A percentile compares a stretch with the other conserved stretches of the same genome.
These are phyloP conservation scores for Malania oleifera DNA, from an alignment of 164 flowering plant genomes.

Conservation along the genomic window DNA sequence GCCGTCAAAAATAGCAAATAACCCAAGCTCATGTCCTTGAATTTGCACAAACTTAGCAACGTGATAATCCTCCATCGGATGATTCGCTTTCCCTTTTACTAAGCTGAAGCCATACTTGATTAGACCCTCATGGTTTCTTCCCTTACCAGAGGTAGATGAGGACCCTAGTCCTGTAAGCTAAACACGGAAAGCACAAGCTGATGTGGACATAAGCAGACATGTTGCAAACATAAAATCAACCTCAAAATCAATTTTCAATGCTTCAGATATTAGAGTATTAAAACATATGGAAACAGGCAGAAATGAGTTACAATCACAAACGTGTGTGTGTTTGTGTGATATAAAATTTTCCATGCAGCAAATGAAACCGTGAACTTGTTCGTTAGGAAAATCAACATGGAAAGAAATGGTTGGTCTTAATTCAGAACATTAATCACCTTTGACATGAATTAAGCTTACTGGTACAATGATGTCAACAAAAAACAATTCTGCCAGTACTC, in stretches of 20 bases:
- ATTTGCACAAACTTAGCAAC: conserved; percentile 42
- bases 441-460: no score
- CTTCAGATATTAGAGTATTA: not conserved
- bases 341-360: not conserved
- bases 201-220: not conserved
- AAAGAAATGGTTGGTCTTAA: no score
- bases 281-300: no score
- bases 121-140: conserved; percentile 31
- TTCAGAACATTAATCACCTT: no score
- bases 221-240: not conserved
- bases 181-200: not conserved
- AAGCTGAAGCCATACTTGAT: conserved; percentile 46
- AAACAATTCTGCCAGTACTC: no score
- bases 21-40: conserved; percentile 43
- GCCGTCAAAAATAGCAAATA: conserved; percentile 61
- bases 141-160: conserved; percentile 39
- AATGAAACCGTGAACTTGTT: not conserved
- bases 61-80: conserved; percentile 60
- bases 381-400: not conserved
- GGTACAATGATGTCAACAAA: no score
- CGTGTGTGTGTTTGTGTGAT: no score
- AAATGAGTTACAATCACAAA: no score
- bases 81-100: conserved; percentile 50
- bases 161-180: conserved; percentile 24
- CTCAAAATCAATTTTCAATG: not conserved